phyloP scores from a whole-genome alignment of 2,329 filamentous ascomycete species.

The Chaetomium globosum region DNA sequence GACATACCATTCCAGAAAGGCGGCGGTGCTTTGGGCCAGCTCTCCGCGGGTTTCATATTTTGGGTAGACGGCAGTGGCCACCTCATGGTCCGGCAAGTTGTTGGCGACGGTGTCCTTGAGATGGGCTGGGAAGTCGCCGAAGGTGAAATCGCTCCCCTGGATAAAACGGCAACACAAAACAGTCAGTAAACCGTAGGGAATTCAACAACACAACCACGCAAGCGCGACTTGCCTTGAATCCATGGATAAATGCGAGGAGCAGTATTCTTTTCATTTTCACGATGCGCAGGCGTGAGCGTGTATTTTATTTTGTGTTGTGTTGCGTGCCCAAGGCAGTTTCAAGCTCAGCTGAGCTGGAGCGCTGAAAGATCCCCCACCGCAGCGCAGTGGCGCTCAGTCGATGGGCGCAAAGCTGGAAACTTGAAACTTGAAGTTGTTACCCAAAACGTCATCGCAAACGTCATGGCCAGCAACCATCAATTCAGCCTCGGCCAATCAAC shows the following conservation, averaged over 20 bases:
- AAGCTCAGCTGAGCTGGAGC: no score
- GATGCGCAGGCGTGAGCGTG: neutral
- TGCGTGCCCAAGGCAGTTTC: neutral
- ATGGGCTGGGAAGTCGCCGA: constrained; percentile 67
- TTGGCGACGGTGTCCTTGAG: constrained; percentile 61
- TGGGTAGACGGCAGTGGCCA: constrained; percentile 67
- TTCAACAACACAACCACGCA: neutral
- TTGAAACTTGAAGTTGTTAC: neutral
- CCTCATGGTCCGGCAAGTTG: constrained; percentile 61
- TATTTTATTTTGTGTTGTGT: neutral
- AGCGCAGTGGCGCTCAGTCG: neutral
- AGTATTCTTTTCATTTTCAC: constrained; percentile 53
- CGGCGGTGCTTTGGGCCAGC: constrained; percentile 52
- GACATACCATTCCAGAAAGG: constrained; percentile 52
- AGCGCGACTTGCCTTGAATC: constrained; percentile 39
- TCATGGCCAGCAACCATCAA: neutral
- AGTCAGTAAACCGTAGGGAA: neutral
- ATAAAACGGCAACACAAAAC: no score
- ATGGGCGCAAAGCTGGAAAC: no score
- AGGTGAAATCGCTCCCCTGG: constrained; percentile 70
- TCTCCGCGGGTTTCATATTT: constrained; percentile 74
- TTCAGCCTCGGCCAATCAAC: neutral
- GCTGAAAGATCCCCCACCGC: neutral
- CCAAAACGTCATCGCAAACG: constrained; percentile 6
- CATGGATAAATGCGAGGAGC: constrained; percentile 73